Evolutionary conservation across 371 early-diverging fungal genomes (phyloP), one percentile per base, ranked within the genome.

Genomic region (Coemansia sp.): DNA sequence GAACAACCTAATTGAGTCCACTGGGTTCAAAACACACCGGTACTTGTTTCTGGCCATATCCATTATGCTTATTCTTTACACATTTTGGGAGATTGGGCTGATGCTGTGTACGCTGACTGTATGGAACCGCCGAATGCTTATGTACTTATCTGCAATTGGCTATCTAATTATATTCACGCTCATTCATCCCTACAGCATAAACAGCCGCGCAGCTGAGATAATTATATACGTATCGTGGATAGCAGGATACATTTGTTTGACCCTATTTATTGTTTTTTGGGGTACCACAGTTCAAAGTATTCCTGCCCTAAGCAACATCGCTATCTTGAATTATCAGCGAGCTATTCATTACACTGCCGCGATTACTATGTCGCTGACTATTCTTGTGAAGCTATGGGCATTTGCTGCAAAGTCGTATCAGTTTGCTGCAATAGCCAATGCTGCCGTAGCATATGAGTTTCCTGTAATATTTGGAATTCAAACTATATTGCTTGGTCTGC

Each of bases 71-170:
- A 64, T 69, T 11, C 26, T 72, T 27, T 72, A 72, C 54, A 61
- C 62, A 14, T 59, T 72, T 21, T 69, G 64, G 69, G 66, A 72
- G 11, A 69, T 68, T 6, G 73, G 64, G 11, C 69, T 72, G 13
- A 61, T 62, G 42, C 62, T 72, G 10, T 69, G 73, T 34, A 62
- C 73, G 4, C 26, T 21, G n/a, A 64, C 69, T 2, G 61, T 65
- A 6, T 72, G 73, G 73, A 69, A 69, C 54, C 51, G 42, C 22
- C 73, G 73, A 13, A 68, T 72, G 58, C 63, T 72, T 2, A 72
- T 72, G 69, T 72, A 72, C 39, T 24, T 72, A 1, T 61, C 69
- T 5, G 73, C 69, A 1, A 68, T 69, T 5, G 66, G 37, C 4
- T 72, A 72, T 21, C 29, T 72, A 22, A 27, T 72, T 5, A 58